phyloP scores from a whole-genome alignment of 192 early-diverging fungal species.

The Cladochytrium replicatum region DNA sequence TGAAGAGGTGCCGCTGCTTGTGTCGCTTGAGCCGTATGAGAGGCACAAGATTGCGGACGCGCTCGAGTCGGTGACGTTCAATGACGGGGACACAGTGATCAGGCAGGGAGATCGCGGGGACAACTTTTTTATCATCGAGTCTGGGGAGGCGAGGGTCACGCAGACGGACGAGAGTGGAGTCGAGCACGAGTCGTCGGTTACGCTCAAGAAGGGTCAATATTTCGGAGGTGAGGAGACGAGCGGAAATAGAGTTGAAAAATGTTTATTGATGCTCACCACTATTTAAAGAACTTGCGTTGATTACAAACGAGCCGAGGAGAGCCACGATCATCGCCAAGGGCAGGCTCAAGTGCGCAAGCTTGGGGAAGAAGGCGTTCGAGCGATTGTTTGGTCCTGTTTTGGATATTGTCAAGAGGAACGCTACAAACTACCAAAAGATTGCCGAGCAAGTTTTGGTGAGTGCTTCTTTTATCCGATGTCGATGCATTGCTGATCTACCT shows the following conservation, averaged over 20 bases:
- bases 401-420: conserved; percentile 75
- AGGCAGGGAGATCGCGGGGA: conserved; percentile 73
- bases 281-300: conserved; percentile 62
- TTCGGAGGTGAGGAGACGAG: conserved; percentile 63
- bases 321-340: conserved; percentile 68
- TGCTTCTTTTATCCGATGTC: too few species aligned
- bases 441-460: too few species aligned
- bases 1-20: conserved; percentile 68
- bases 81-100: conserved; percentile 59
- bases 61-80: conserved; percentile 66
- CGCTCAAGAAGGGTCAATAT: conserved; percentile 62
- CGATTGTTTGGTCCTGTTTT: conserved; percentile 72
- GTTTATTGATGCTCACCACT: not conserved
- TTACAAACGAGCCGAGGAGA: conserved; percentile 70
- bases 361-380: conserved; percentile 75
- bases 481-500: too few species aligned
- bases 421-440: conserved; percentile 57
- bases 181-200: conserved; percentile 51
- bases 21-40: conserved; percentile 75
- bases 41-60: conserved; percentile 88
- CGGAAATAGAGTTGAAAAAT: not conserved
- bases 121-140: conserved; percentile 79
- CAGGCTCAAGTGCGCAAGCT: conserved; percentile 74
- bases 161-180: conserved; percentile 59
- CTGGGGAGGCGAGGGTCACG: conserved; percentile 59